Evolutionary conservation across 805 yeast genomes (phyloP).

Genomic region (Saccharomycodes ludwigii): DNA sequence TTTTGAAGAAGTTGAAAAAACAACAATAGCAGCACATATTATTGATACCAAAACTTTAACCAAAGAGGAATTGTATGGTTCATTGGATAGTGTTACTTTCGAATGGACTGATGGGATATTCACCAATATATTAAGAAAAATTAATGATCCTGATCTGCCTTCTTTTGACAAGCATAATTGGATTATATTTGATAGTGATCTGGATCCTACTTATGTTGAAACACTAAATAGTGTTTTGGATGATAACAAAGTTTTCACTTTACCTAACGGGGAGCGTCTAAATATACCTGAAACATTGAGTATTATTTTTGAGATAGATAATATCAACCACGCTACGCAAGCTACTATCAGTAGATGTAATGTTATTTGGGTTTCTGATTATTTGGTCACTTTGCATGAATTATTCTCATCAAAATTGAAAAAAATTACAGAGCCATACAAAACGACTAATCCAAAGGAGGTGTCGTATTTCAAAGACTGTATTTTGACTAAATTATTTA

Average conservation of each 20-base stretch:
- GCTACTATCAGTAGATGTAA: conserved; percentile 94
- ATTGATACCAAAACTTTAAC: conserved; percentile 69
- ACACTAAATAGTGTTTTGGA: conserved; percentile 82
- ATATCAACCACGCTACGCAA: conserved; percentile 57
- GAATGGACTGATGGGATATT: conserved; percentile 91
- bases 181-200: conserved; percentile 85
- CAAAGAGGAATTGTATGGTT: conserved; percentile 59
- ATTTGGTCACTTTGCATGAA: no score
- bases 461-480: no score
- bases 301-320: conserved; percentile 67
- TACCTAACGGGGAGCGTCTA: conserved; percentile 84
- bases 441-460: no score
- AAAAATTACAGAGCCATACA: no score
- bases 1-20: no score
- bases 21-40: conserved; percentile 35
- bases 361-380: conserved; percentile 69
- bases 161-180: conserved; percentile 41
- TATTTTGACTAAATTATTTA: no score
- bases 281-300: conserved; percentile 50
- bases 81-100: conserved; percentile 59
- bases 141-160: conserved; percentile 18
- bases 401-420: no score
- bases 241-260: conserved; percentile 68
- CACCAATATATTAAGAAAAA: conserved; percentile 50
- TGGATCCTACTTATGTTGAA: conserved; percentile 92